Base-by-base conservation (phyloP, 768 basidiomycete species). In the Leccinum aurantiacum region DNA sequence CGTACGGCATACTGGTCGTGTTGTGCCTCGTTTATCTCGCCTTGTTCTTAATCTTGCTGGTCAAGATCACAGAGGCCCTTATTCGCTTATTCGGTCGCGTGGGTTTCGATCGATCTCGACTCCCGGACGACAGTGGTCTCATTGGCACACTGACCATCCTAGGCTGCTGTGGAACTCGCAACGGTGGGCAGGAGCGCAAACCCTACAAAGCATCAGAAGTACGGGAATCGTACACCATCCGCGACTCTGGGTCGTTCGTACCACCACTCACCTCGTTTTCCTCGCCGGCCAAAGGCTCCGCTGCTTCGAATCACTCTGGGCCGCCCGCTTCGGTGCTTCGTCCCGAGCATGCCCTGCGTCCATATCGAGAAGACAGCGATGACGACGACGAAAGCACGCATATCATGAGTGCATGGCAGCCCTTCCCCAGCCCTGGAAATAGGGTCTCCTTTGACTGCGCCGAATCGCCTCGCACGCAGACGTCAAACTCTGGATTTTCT, bases 361-460 rank as follows among this genome's bases (percentile, higher is more conserved):
- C 89, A 29, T 91, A 91, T 70, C 81, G 80, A 63, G 89, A 92
- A 67, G 89, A 92, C 47, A 88, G 82, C 64, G 91, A 92, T 60
- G 89, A 89, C 65, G 72, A 73, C 58, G 91, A 91, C 63, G 80
- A 77, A 57, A 80, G 79, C 17, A 89, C 91, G 13, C 90, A 80
- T 64, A 97, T 98, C 69, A 96, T 98, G 93, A 89, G 88, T 46
- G 92, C 95, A n/a, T 96, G 93, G 92, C 87, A 89, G 64, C 84
- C 87, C 29, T 90, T 84, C 77, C 84, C 84, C 0, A 77, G 81
- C 7, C 71, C 79, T 22, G 66, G 69, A 27, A 47, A 66, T 37
- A 58, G 67, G 24, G 51, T 17, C 0, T 69, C 74, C 4, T 63
- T 57, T 24, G 72, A 75, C 37, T 70, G 67, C 27, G 19, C 66